These are phyloP conservation scores for Fulvia fulva DNA, from an alignment of 2,329 filamentous ascomycete species.

Conservation along the genomic window DNA sequence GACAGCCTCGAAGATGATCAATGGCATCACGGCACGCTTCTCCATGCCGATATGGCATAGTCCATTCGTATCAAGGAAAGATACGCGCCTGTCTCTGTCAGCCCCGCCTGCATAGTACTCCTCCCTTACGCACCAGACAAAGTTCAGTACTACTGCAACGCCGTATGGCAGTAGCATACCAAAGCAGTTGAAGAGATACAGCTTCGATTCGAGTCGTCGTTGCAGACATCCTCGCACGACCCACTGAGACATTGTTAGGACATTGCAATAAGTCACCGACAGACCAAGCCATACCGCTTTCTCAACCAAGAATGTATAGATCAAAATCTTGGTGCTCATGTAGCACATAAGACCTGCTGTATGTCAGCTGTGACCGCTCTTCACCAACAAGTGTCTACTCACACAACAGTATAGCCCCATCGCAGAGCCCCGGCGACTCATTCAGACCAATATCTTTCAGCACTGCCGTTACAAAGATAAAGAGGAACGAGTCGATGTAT, in stretches of 20 bases:
- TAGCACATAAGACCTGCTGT: conserved; percentile 7
- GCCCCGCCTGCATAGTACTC: background rate
- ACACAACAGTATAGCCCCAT: conserved; percentile 13
- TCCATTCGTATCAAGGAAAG: conserved; percentile 9
- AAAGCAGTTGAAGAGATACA: conserved; percentile 18
- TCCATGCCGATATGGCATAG: conserved; percentile 14
- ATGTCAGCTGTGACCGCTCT: background rate
- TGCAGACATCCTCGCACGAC: conserved; percentile 13
- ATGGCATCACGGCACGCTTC: conserved; percentile 9
- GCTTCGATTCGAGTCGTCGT: conserved; percentile 3
- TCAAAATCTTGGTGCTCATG: conserved; percentile 14
- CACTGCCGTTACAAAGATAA: conserved; percentile 13
- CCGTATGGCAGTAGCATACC: conserved; percentile 15
- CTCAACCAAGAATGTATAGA: conserved; percentile 13
- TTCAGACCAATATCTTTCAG: conserved; percentile 16
- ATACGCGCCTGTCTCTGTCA: conserved; percentile 10
- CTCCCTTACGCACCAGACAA: conserved; percentile 7
- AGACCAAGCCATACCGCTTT: conserved; percentile 9
- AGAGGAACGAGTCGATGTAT: conserved; percentile 14
- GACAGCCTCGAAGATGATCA: conserved; percentile 14
- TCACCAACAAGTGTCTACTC: background rate
- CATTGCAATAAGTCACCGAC: background rate
- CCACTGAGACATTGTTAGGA: conserved; percentile 8
- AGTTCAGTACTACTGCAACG: conserved; percentile 11
- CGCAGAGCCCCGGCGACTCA: conserved; percentile 7